Evolutionary conservation across 441 rosid species (phyloP).

Genomic region (Gossypium trilobum): DNA sequence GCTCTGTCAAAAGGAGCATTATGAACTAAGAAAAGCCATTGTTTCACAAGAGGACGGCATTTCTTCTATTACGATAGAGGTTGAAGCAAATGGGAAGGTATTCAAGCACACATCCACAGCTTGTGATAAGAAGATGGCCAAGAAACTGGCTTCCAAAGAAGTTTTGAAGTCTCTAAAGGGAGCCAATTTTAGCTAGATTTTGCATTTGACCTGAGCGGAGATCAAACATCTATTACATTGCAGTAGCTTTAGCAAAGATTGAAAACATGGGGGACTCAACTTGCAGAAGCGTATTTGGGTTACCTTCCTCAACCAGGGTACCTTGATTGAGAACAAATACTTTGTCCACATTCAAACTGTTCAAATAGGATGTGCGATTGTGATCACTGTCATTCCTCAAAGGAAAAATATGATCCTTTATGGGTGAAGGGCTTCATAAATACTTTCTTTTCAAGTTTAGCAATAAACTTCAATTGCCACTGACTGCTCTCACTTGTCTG

Average conservation of each 20-base stretch:
- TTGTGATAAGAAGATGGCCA: conserved; percentile 42
- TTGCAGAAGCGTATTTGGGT: too few relatives aligned
- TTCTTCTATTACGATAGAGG: conserved; percentile 30
- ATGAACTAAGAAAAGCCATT: conserved; percentile 19
- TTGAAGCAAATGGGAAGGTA: conserved; percentile 39
- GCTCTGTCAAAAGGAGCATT: conserved; percentile 38
- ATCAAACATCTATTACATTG: too few relatives aligned
- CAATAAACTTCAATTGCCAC: too few relatives aligned
- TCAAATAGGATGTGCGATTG: too few relatives aligned
- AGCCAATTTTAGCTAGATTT: not conserved
- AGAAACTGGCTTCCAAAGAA: conserved; percentile 48
- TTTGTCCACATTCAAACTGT: too few relatives aligned
- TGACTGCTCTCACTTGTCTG: too few relatives aligned
- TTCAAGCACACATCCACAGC: conserved; percentile 32
- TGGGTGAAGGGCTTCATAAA: conserved; percentile 42
- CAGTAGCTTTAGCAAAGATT: too few relatives aligned
- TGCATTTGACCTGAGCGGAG: not conserved
- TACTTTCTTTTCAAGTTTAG: too few relatives aligned
- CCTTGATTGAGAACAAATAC: too few relatives aligned
- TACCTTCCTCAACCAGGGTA: too few relatives aligned
- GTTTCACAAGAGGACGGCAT: conserved; percentile 17
- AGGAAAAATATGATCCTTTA: conserved; percentile 56
- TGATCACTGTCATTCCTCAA: not conserved
- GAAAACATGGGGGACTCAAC: too few relatives aligned
- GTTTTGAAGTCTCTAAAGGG: conserved; percentile 45